Conservation (phyloP, 2,329 filamentous ascomycete species). For the Orbilia ellipsospora region DNA sequence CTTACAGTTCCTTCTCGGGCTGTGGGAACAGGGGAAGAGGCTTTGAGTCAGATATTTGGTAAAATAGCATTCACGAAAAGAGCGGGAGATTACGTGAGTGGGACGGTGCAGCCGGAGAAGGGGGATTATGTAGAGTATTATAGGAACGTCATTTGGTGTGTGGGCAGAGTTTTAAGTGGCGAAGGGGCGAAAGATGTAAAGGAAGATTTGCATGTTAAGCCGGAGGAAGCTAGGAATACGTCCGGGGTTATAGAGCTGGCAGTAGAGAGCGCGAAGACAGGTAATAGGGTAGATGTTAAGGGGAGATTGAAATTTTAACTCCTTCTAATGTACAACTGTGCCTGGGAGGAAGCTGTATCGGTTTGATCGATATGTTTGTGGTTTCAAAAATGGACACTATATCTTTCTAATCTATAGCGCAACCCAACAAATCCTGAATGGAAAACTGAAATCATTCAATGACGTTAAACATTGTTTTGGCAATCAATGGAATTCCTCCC, state of each 20-base stretch:
- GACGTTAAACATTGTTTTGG: too few species aligned
- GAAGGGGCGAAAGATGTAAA: conserved; percentile 22
- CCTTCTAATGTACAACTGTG: background rate
- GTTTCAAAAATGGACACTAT: too few species aligned
- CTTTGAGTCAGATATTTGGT: conserved; percentile 28
- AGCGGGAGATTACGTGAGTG: conserved; percentile 19
- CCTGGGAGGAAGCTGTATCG: background rate
- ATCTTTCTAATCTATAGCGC: too few species aligned
- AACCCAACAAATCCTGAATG: too few species aligned
- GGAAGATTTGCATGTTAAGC: conserved; percentile 50
- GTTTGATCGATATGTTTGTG: too few species aligned
- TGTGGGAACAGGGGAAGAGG: conserved; percentile 21
- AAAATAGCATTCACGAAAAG: conserved; percentile 1
- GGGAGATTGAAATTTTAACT: conserved; percentile 22
- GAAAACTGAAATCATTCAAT: too few species aligned
- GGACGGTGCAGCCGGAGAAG: conserved; percentile 55
- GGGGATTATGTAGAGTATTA: conserved; percentile 58
- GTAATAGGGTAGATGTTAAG: conserved; percentile 55
- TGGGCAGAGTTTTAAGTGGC: conserved; percentile 35
- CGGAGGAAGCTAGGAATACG: conserved; percentile 57
- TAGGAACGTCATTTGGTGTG: conserved; percentile 55
- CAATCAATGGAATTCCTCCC: too few species aligned
- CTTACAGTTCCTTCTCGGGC: conserved; percentile 54
- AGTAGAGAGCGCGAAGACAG: conserved; percentile 56
- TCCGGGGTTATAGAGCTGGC: conserved; percentile 57